A percentile compares a stretch with the other conserved stretches of the same genome.
Evolutionary conservation across 805 yeast species (phyloP).

Genomic region (Cyberlindnera maclurae): DNA sequence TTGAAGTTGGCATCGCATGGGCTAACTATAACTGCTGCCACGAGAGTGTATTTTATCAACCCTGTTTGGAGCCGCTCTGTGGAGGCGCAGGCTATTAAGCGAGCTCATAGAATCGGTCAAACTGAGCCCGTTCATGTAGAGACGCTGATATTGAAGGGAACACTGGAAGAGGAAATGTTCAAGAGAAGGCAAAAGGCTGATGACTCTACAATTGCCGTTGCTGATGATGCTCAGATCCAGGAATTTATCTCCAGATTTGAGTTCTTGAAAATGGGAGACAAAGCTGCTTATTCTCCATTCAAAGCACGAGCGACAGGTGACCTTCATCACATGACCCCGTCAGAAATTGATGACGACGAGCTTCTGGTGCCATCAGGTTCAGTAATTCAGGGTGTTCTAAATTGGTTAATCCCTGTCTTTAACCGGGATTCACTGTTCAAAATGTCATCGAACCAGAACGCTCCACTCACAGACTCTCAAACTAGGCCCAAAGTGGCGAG

Average conservation of each 20-base stretch:
- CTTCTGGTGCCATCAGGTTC: slow-evolving; percentile 23
- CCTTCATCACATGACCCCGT: slow-evolving; percentile 5
- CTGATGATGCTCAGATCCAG: slow-evolving; percentile 55
- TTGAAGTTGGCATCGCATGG: slow-evolving; percentile 64
- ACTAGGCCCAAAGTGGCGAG: neutral
- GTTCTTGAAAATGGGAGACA: slow-evolving; percentile 31
- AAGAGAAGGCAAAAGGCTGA: slow-evolving; percentile 25
- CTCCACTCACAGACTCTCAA: slow-evolving; percentile 1
- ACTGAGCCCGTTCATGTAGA: slow-evolving; percentile 58
- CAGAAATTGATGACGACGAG: slow-evolving; percentile 17
- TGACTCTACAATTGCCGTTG: slow-evolving; percentile 32
- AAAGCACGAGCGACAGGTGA: slow-evolving; percentile 5
- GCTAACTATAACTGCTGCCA: slow-evolving; percentile 58
- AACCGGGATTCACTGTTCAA: slow-evolving; percentile 15
- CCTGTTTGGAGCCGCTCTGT: slow-evolving; percentile 66
- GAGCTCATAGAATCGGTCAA: slow-evolving; percentile 76
- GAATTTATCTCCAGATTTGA: slow-evolving; percentile 44
- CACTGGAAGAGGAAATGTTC: slow-evolving; percentile 66
- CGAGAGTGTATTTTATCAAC: slow-evolving; percentile 60
- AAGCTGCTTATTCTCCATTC: slow-evolving; percentile 8
- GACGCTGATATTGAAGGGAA: slow-evolving; percentile 52
- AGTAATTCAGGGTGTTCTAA: slow-evolving; percentile 2
- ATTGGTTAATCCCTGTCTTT: slow-evolving; percentile 33
- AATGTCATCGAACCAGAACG: slow-evolving; percentile 3
- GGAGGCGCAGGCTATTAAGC: slow-evolving; percentile 71